Conservation (phyloP, 2,329 filamentous ascomycete genomes). For the Epichloe amarillans region DNA sequence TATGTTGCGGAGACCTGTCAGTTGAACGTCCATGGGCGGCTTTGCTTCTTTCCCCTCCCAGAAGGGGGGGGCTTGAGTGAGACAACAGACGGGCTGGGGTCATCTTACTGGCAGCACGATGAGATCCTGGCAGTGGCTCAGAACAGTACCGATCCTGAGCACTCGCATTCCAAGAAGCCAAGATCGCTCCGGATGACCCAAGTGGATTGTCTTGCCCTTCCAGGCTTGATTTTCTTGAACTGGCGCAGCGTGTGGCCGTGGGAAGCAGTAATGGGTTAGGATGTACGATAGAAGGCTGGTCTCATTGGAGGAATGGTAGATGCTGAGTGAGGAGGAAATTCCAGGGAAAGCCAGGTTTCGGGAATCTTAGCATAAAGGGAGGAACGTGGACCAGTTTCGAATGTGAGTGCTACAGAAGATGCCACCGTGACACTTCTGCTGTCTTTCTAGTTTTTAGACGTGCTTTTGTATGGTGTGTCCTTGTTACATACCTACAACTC, state of each 20-base stretch:
- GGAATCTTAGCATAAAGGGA: constrained; percentile 7
- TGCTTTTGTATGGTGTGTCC: background rate
- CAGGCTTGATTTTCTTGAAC: constrained; percentile 9
- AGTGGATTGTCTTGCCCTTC: constrained; percentile 13
- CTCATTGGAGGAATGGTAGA: constrained; percentile 9
- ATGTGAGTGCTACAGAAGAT: constrained; percentile 10
- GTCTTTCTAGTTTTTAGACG: background rate
- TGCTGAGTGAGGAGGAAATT: constrained; percentile 9
- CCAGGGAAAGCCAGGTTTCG: constrained; percentile 9
- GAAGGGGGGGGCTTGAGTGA: constrained; percentile 21
- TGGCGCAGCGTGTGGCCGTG: constrained; percentile 12
- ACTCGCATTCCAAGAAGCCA: constrained; percentile 25
- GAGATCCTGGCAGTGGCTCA: constrained; percentile 20
- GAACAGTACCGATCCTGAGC: constrained; percentile 21
- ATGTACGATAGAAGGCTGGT: constrained; percentile 10
- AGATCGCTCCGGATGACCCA: constrained; percentile 9
- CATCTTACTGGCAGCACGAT: constrained; percentile 20
- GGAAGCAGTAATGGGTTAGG: constrained; percentile 9
- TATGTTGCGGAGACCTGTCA: constrained; percentile 18
- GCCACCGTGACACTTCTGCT: constrained; percentile 1
- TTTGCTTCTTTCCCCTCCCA: constrained; percentile 19
- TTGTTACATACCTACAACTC: background rate
- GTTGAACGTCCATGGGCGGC: constrained; percentile 14
- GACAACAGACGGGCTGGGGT: constrained; percentile 19
- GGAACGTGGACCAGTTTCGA: constrained; percentile 9